Base-by-base conservation (phyloP, 2,329 filamentous ascomycete genomes). In the Penicillium sp. region DNA sequence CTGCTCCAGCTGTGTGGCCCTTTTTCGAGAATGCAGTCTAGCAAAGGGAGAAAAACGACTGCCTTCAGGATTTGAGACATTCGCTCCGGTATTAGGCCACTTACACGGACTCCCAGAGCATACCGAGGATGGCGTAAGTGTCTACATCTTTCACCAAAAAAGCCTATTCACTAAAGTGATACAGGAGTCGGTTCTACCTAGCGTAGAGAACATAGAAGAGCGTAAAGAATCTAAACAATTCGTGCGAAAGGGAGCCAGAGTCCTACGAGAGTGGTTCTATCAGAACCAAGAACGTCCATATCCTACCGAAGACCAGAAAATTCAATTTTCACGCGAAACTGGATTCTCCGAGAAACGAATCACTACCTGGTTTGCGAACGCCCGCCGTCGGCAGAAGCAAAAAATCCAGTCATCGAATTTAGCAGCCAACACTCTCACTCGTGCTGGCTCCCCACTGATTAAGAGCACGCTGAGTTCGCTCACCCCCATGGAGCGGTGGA, bases 341-440 rank as follows among this genome's bases (percentile, higher is more conserved):
- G 80, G 79, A 0, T 72, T 82, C 16, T 81, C 75, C 21, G 70
- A 70, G 49, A 78, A 73, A 1, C 78, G 81, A 33, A 75, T 82
- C 3, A 68, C 76, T 22, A 81, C 80, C 51, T 83, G 80, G 80
- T 82, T 83, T 60, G 75, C 79, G 22, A 83, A 83, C 60, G 79
- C 79, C 1, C 73, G 81, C 21, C 75, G 81, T 8, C 79, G 80
- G 1, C 77, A 81, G 43, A 76, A 79, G 8, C 66, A 79, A 37
- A 70, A 65, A 35, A 50, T 62, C 0, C 65, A 69, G 27, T 49
- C 54, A 3, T 55, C 52, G 2, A 62, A 55, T 6, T 14, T 55
- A 3, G 31, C 54, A 65, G 71, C 47, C 37, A 37, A 68, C 21
- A 66, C 67, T 4, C 69, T 69, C 21, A 59, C 71, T 59, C 70